phyloP scores from a whole-genome alignment of 2,329 filamentous ascomycete species.

The Neonectria hederae region DNA sequence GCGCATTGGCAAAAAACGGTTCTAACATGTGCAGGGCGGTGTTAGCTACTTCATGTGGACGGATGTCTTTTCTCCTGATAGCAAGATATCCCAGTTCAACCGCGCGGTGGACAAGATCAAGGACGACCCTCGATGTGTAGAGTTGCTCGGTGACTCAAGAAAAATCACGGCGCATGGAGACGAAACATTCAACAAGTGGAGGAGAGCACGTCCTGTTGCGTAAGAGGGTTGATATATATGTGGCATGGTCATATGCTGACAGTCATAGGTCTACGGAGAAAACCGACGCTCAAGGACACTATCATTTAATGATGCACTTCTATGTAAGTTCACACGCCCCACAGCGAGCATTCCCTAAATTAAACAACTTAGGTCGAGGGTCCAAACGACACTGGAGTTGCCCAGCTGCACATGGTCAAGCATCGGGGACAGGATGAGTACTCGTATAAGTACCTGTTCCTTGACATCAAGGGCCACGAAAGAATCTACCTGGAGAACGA shows the following conservation, averaged over 20 bases:
- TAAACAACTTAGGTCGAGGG: conserved; percentile 72
- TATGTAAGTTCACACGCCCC: conserved; percentile 63
- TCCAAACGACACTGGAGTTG: conserved; percentile 75
- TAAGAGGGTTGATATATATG: conserved; percentile 44
- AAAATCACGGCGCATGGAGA: conserved; percentile 86
- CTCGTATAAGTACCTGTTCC: conserved; percentile 80
- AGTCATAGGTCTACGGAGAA: conserved; percentile 68
- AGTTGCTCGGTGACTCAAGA: conserved; percentile 77
- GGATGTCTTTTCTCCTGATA: conserved; percentile 85
- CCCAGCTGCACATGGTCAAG: conserved; percentile 81
- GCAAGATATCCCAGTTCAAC: conserved; percentile 89
- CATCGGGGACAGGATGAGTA: conserved; percentile 71
- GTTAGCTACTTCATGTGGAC: conserved; percentile 81
- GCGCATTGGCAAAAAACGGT: not conserved
- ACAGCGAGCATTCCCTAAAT: not conserved
- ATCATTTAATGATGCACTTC: conserved; percentile 88
- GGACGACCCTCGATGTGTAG: conserved; percentile 73
- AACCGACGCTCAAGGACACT: conserved; percentile 77
- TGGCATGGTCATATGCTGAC: conserved; percentile 38
- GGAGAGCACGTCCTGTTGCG: conserved; percentile 70
- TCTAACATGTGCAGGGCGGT: conserved; percentile 64
- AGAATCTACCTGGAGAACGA: conserved; percentile 73
- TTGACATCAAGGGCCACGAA: conserved; percentile 79
- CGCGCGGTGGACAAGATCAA: conserved; percentile 83
- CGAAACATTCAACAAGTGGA: conserved; percentile 83